phyloP scores from a whole-genome alignment of 805 yeast species.

The Alloascoidea africana region DNA sequence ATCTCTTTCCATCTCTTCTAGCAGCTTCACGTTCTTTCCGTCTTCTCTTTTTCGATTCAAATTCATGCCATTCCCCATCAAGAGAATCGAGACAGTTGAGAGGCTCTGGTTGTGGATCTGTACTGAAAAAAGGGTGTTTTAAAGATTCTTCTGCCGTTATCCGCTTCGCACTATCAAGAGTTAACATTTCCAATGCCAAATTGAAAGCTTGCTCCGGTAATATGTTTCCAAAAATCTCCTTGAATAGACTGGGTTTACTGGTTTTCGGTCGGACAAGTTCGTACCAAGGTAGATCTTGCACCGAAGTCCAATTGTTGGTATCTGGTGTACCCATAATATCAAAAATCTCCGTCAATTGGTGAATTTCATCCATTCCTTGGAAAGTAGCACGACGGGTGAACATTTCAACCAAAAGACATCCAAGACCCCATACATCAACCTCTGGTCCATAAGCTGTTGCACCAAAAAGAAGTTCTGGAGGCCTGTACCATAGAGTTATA shows the following conservation, averaged over 20 bases:
- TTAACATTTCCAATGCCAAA: constrained; percentile 46
- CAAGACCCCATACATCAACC: constrained; percentile 95
- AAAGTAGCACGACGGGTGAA: constrained; percentile 64
- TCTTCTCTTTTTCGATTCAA: constrained; percentile 75
- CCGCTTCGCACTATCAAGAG: constrained; percentile 55
- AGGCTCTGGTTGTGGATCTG: constrained; percentile 51
- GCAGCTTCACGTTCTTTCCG: constrained; percentile 23
- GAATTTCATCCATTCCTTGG: constrained; percentile 80
- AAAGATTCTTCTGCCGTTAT: constrained; percentile 59
- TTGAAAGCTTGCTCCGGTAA: constrained; percentile 38
- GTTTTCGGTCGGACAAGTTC: constrained; percentile 58
- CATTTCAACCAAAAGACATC: constrained; percentile 76
- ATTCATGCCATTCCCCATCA: constrained; percentile 92
- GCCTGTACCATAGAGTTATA: constrained; percentile 94
- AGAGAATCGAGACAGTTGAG: constrained; percentile 37
- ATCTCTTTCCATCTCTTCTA: constrained; percentile 6
- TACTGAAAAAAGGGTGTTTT: constrained; percentile 51
- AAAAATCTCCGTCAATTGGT: constrained; percentile 65
- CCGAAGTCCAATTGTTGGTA: constrained; percentile 56
- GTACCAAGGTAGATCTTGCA: constrained; percentile 83
- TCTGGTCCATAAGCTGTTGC: constrained; percentile 82
- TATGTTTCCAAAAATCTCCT: constrained; percentile 22
- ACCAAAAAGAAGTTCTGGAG: constrained; percentile 86
- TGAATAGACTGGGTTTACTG: constrained; percentile 19
- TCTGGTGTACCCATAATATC: constrained; percentile 82